Evolutionary conservation across 352 stramenopile species (phyloP).

Genomic region (Phytopythium delawarense): DNA sequence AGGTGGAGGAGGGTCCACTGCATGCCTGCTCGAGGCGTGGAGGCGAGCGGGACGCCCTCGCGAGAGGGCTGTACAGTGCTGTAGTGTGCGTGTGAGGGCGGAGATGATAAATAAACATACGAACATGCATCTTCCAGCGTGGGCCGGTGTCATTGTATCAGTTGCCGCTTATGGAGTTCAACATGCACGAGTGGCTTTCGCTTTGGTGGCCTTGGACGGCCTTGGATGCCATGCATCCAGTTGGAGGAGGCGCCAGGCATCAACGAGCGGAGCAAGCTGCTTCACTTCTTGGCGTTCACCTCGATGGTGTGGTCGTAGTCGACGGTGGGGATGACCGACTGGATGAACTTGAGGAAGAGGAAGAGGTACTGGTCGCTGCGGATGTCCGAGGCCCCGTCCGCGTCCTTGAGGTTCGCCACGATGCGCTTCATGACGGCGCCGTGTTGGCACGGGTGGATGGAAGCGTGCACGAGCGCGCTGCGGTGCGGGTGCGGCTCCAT

Average conservation of each 20-base stretch:
- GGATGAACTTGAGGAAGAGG: constrained; percentile 99
- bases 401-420: constrained; percentile 90
- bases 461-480: constrained; percentile 83
- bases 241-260: no score
- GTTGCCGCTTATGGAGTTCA: neutral
- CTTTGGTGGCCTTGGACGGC: neutral
- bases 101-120: neutral
- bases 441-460: constrained; percentile 98
- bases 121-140: neutral
- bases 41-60: neutral
- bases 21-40: neutral
- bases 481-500: constrained; percentile 98
- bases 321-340: constrained; percentile 98
- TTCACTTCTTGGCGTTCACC: constrained; percentile 79
- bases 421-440: constrained; percentile 98
- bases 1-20: neutral
- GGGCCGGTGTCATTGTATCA: neutral
- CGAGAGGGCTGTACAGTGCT: neutral
- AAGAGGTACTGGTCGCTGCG: constrained; percentile 98
- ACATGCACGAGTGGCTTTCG: neutral
- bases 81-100: neutral
- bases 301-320: constrained; percentile 99
- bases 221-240: neutral
- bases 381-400: constrained; percentile 43
- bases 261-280: no score